A percentile compares a stretch with the other conserved stretches of the same genome.
Conservation (phyloP, 2,329 filamentous ascomycete genomes). For the Aspergillus ruber region DNA sequence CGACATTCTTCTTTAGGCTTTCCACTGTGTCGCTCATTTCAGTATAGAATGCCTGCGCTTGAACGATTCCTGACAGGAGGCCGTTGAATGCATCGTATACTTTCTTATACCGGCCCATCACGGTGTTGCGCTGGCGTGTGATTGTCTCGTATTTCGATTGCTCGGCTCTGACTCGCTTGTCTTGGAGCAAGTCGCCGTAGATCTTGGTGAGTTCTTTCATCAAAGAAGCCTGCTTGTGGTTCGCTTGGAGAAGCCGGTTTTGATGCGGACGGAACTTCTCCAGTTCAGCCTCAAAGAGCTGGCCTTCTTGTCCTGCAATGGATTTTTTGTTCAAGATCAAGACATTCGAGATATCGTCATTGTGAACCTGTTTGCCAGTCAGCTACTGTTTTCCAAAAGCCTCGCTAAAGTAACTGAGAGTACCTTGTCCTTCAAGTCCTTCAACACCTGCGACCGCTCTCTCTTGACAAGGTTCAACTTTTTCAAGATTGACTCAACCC, state of each 20-base stretch:
- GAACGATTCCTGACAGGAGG: conserved; percentile 73
- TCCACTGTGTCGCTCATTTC: conserved; percentile 95
- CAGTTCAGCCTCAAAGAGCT: conserved; percentile 92
- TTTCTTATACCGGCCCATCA: conserved; percentile 81
- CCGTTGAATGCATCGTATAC: conserved; percentile 91
- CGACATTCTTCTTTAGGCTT: conserved; percentile 89
- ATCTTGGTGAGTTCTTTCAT: conserved; percentile 90
- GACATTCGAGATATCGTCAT: conserved; percentile 95
- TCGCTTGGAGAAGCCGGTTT: conserved; percentile 82
- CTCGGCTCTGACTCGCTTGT: conserved; percentile 87
- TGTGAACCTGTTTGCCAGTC: conserved; percentile 63
- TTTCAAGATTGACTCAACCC: conserved; percentile 83
- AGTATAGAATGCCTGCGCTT: conserved; percentile 86
- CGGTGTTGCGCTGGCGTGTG: conserved; percentile 71
- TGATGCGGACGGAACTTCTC: conserved; percentile 95
- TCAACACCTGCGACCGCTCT: conserved; percentile 84
- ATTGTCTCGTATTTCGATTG: conserved; percentile 92
- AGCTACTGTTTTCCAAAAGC: neutral
- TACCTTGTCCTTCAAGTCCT: conserved; percentile 97
- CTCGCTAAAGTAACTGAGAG: conserved; percentile 14
- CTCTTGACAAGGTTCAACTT: conserved; percentile 88
- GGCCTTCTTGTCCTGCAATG: conserved; percentile 82
- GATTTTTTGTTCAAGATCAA: conserved; percentile 97
- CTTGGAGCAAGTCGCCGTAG: conserved; percentile 83
- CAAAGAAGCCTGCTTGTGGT: conserved; percentile 86